phyloP scores from a whole-genome alignment of 805 yeast species.

The Pachysolen tannophilus region DNA sequence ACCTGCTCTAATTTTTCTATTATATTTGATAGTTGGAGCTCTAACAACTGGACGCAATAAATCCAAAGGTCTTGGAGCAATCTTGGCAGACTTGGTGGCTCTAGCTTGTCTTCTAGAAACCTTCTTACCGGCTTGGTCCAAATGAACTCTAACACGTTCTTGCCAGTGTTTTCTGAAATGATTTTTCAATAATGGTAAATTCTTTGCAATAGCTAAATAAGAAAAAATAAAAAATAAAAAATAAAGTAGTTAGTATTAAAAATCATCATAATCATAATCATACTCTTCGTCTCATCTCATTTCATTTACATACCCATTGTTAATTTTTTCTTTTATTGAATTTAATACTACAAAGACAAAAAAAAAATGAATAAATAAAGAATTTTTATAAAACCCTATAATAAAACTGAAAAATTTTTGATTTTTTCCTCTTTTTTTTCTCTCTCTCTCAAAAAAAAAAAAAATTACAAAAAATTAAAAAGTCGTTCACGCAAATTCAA shows the following conservation, averaged over 20 bases:
- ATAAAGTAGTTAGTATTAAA: constrained; percentile 15
- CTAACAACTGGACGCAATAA: constrained; percentile 95
- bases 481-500: no score
- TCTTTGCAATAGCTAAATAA: constrained; percentile 88
- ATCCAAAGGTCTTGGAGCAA: constrained; percentile 98
- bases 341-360: no score
- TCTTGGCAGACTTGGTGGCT: constrained; percentile 85
- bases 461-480: no score
- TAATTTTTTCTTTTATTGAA: no score
- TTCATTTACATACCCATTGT: no score
- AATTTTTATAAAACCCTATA: no score
- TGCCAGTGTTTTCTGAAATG: constrained; percentile 99
- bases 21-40: constrained; percentile 98
- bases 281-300: no score
- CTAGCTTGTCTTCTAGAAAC: constrained; percentile 93
- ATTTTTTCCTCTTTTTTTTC: no score
- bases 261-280: no score
- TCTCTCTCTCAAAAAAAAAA: no score
- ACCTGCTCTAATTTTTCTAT: constrained; percentile 99
- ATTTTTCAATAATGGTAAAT: constrained; percentile 97
- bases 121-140: constrained; percentile 99
- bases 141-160: constrained; percentile 98
- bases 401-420: no score
- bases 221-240: neutral
- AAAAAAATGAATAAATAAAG: no score